Percentiles rank a stretch among this genome's conserved stretches.
These are phyloP conservation scores for Graphilbum ipis-grandicollis DNA, from an alignment of 2,329 filamentous ascomycete species.

Conservation along the genomic window DNA sequence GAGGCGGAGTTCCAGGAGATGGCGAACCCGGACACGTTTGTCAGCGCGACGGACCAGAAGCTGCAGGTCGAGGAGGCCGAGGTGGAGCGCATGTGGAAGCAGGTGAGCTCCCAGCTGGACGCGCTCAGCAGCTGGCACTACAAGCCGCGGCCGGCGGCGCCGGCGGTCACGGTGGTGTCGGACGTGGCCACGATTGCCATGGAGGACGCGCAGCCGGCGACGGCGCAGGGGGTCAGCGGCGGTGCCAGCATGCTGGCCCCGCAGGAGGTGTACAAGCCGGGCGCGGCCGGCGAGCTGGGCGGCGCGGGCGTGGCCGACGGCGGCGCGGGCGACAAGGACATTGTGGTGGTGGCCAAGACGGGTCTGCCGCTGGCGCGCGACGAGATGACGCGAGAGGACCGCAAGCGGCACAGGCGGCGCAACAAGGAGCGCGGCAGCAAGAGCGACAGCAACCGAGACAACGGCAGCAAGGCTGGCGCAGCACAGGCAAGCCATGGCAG, in stretches of 20 bases:
- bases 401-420: constrained; percentile 54
- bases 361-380: constrained; percentile 64
- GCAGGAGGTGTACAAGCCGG: constrained; percentile 83
- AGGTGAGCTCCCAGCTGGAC: constrained; percentile 66
- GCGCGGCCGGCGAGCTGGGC: constrained; percentile 44
- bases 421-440: constrained; percentile 77
- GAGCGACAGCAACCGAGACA: constrained; percentile 32
- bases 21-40: constrained; percentile 59
- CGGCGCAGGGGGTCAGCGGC: constrained; percentile 53
- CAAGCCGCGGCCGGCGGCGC: constrained; percentile 69
- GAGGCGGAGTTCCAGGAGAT: constrained; percentile 77
- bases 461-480: constrained; percentile 25
- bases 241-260: constrained; percentile 67
- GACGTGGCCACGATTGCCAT: constrained; percentile 85
- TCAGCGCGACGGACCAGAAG: constrained; percentile 71
- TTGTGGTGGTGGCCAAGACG: constrained; percentile 56
- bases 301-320: neutral
- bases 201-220: constrained; percentile 86
- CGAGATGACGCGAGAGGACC: constrained; percentile 81
- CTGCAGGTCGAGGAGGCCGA: constrained; percentile 67
- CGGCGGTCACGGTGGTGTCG: constrained; percentile 70
- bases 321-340: constrained; percentile 3
- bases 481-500: too few relatives aligned
- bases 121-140: constrained; percentile 88
- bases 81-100: constrained; percentile 68